A percentile compares a stretch with the other conserved stretches of the same genome.
Conservation (phyloP, 108 stramenopile genomes). For the Cylindrotheca closterium region DNA sequence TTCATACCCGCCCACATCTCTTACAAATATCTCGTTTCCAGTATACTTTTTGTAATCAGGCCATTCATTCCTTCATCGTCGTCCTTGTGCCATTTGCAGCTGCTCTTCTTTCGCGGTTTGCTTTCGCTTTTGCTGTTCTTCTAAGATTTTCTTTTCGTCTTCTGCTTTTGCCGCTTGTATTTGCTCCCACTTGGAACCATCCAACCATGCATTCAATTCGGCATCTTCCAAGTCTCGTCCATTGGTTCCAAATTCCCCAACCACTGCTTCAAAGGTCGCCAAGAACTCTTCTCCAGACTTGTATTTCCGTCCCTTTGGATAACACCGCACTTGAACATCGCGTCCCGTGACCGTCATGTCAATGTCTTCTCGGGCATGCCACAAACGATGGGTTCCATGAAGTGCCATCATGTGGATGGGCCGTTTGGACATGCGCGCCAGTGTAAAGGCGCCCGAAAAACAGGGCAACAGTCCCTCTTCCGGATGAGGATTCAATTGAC, state of each 20-base stretch:
- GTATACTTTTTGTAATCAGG: too few relatives aligned
- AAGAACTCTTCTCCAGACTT: conserved; percentile 63
- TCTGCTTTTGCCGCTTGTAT: not conserved
- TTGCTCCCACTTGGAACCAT: conserved; percentile 18
- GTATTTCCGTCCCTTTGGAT: conserved; percentile 48
- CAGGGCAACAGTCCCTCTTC: conserved; percentile 65
- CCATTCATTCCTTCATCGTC: too few relatives aligned
- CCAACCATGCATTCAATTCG: conserved; percentile 22
- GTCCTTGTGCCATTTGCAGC: too few relatives aligned
- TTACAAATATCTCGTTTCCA: too few relatives aligned
- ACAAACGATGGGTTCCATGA: conserved; percentile 68
- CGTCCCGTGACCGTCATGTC: conserved; percentile 65
- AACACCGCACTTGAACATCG: conserved; percentile 63
- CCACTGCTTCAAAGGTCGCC: conserved; percentile 67
- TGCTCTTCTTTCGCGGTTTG: too few relatives aligned
- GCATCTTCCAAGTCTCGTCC: conserved; percentile 59
- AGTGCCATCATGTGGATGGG: conserved; percentile 80
- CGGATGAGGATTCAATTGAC: conserved; percentile 82
- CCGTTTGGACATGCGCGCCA: conserved; percentile 65
- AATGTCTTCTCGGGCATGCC: conserved; percentile 72
- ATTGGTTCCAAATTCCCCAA: conserved; percentile 72
- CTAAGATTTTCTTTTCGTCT: not conserved
- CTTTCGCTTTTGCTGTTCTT: not conserved
- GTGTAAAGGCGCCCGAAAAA: conserved; percentile 69
- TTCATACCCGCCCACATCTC: too few relatives aligned